Conservation (phyloP, 768 basidiomycete species). For the Tulasnella sp. region DNA sequence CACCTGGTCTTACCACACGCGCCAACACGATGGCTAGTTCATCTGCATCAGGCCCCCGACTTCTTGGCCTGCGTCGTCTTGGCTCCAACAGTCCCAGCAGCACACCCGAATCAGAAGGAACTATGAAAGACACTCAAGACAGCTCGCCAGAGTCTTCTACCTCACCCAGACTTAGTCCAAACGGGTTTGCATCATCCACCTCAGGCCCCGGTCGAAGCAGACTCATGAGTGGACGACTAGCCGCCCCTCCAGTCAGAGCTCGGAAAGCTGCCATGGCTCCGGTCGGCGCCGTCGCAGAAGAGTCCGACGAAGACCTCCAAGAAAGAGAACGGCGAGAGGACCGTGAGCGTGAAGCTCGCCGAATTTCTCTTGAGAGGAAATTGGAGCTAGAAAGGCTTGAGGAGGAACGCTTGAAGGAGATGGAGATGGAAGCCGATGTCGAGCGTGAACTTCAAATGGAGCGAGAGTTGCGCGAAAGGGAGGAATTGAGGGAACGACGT, state of each 20-base stretch:
- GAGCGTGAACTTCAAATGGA: slow-evolving; percentile 20
- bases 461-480: slow-evolving; percentile 7
- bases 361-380: slow-evolving; percentile 18
- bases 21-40: neutral
- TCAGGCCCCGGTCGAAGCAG: neutral
- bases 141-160: slow-evolving; percentile 2
- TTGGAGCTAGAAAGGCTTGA: slow-evolving; percentile 15
- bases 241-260: neutral
- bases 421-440: slow-evolving; percentile 14
- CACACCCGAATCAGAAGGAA: slow-evolving; percentile 26
- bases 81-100: slow-evolving; percentile 12
- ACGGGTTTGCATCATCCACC: neutral
- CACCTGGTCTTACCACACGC: slow-evolving; percentile 12
- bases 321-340: neutral
- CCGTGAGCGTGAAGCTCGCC: neutral
- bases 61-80: slow-evolving; percentile 9
- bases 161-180: slow-evolving; percentile 25
- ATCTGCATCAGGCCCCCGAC: neutral
- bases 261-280: neutral
- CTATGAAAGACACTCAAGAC: neutral
- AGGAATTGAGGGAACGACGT: neutral
- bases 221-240: slow-evolving; percentile 13
- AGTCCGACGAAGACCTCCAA: slow-evolving; percentile 1
- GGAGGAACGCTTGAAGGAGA: slow-evolving; percentile 15
- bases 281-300: neutral